Evolutionary conservation across 2,329 filamentous ascomycete species (phyloP), one percentile per base, ranked within the genome.

Genomic region (Sclerotiophoma versabilis): DNA sequence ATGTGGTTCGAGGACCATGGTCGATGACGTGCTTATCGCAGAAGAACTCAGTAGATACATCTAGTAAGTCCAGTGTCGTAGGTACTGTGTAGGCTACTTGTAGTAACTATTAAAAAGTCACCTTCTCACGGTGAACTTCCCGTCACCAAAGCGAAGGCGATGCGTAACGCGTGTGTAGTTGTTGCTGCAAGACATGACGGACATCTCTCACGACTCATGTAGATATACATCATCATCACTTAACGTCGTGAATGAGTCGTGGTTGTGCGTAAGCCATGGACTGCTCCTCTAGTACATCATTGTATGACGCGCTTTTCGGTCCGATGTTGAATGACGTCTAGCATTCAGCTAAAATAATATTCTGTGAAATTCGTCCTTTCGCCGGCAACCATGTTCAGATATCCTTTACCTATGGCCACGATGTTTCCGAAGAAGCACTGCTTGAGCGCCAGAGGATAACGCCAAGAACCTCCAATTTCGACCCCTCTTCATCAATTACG

Each of bases 381-480:
- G 19, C 26, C 14, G 20, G 17, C 10, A 17, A n/a, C 15, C 15
- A 1, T 22, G 10, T 29, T 14, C 10, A 10, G 12, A 5, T 22
- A 14, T 15, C 10, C 22, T 10, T 33, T 43, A 26, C 11, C 20
- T 32, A 4, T 12, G n/a, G 30, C 20, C 19, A 43, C 20, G 9
- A 56, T 48, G 47, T 34, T 33, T 8, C n/a, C n/a, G n/a, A n/a
- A n/a, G n/a, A n/a, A n/a, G n/a, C n/a, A n/a, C n/a, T n/a, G n/a
- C 26, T 36, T 51, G 43, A 51, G 20, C 22, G 42, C 47, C 8
- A 9, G 33, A 48, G 9, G 11, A 8, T 20, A 19, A 39, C 47
- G 52, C 47, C 54, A 57, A 52, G 43, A 25, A 15, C 12, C 17
- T 12, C 29, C 43, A 47, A 33, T 42, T 47, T 38, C 34, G 25